Base-by-base conservation (phyloP, 805 yeast species). In the Candida alai region DNA sequence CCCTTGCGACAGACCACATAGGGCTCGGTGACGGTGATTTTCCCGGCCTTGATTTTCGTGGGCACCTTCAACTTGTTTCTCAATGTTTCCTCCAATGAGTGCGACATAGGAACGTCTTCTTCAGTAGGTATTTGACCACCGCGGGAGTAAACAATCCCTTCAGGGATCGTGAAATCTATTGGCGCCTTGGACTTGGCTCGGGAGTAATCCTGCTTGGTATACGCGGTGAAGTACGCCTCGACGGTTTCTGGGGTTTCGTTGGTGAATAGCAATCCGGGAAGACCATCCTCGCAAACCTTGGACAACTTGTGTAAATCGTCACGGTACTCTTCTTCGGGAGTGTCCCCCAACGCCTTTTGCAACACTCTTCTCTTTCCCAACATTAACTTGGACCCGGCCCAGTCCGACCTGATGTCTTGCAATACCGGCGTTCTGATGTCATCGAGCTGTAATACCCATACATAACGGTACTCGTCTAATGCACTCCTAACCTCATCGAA, bases 21-120 rank as follows among this genome's bases (percentile, higher is more conserved):
- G 25, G 93, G 93, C 46, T 78, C 77, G 14, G 76, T 77, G 31
- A 93, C 66, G 39, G 74, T 70, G 45, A 93, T 82, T 58, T 90
- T 90, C 58, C 99, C 99, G 34, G 80, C 73, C 54, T 83, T 84
- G 45, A 93, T 84, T 54, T 78, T 81, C 4, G 97, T 89, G 48
- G 98, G 97, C 48, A 93, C 76, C 56, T 90, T 89, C 47, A 79
- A 79, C 56, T 84, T 84, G 60, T 79, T 84, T 70, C 98, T 83
- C 53, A 93, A 62, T 25, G 95, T 86, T 51, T 88, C 86, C 62
- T 93, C 98, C 65, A 94, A 73, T 5, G 97, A 87, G 58, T 93
- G 98, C 9, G 94, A 82, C 84, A 93, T 80, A 48, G 97, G 96
- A 14, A 93, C 88, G 60, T 93, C 99, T 45, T 93, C 97, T 54